Conservation (phyloP, 2,329 filamentous ascomycete genomes). For the Chrysoporthe austroafricana region DNA sequence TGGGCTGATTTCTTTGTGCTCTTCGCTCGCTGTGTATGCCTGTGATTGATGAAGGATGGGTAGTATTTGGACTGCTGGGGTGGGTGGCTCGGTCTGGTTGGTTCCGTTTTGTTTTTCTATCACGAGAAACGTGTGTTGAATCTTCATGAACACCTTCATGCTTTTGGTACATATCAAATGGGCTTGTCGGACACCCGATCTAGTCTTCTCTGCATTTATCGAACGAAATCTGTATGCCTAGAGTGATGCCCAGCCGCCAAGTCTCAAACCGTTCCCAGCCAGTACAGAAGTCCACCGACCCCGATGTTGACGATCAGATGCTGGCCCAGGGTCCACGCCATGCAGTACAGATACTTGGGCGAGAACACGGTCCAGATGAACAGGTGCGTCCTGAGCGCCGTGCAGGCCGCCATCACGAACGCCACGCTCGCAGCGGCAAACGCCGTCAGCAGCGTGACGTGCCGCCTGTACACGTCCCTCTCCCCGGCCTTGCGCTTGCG, state of each 20-base stretch:
- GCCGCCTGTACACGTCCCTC: conserved; percentile 45
- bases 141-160: conserved; percentile 10
- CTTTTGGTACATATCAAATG: background rate
- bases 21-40: background rate
- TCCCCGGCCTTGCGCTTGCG: conserved; percentile 36
- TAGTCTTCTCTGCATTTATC: background rate
- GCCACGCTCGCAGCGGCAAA: conserved; percentile 69
- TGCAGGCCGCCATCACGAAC: conserved; percentile 88
- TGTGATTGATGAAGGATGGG: conserved; percentile 1
- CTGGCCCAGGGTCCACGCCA: conserved; percentile 84
- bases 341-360: conserved; percentile 91
- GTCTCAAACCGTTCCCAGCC: conserved; percentile 45
- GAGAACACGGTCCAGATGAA: conserved; percentile 99
- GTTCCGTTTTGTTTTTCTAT: background rate
- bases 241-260: conserved; percentile 8
- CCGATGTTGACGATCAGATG: conserved; percentile 75
- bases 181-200: background rate
- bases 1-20: conserved; percentile 28
- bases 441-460: conserved; percentile 69
- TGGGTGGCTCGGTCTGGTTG: conserved; percentile 4
- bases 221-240: background rate
- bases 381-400: conserved; percentile 79
- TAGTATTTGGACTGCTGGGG: conserved; percentile 12
- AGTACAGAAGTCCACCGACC: conserved; percentile 62
- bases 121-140: conserved; percentile 21